phyloP scores from a whole-genome alignment of 2,329 filamentous ascomycete species.

The Aspergillus udagawae region DNA sequence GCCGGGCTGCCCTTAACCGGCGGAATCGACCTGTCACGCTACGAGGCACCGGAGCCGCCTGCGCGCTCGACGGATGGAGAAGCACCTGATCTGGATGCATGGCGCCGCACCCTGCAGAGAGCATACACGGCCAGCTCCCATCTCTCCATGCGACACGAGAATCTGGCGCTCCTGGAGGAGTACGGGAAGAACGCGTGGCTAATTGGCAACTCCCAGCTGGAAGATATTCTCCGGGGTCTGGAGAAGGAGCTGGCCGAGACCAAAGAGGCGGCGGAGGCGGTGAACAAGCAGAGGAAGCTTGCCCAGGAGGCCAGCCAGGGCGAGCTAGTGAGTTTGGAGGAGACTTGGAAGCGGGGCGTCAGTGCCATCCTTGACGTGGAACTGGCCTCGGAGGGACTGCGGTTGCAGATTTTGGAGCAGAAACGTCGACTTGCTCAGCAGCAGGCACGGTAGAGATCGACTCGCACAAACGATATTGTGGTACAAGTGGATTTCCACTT shows the following conservation, averaged over 20 bases:
- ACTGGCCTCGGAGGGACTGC: conserved; percentile 71
- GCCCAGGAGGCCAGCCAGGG: conserved; percentile 67
- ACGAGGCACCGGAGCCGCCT: conserved; percentile 69
- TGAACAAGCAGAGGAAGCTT: conserved; percentile 66
- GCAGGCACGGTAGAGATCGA: conserved; percentile 21
- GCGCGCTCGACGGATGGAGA: conserved; percentile 34
- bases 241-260: conserved; percentile 70
- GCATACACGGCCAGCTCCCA: conserved; percentile 59
- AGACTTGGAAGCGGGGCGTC: conserved; percentile 74
- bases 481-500: neutral
- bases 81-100: conserved; percentile 39
- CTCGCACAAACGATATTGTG: neutral
- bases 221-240: conserved; percentile 63
- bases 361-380: conserved; percentile 81
- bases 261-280: conserved; percentile 65
- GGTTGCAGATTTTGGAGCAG: conserved; percentile 62
- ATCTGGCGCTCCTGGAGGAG: conserved; percentile 70
- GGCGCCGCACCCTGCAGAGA: conserved; percentile 49
- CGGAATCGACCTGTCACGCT: conserved; percentile 73
- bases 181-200: conserved; percentile 92
- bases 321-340: conserved; percentile 71
- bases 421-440: conserved; percentile 42
- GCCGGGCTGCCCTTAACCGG: conserved; percentile 54
- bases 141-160: conserved; percentile 52
- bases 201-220: conserved; percentile 74